Percentiles rank a stretch among this genome's conserved stretches.
phyloP scores from a whole-genome alignment of 1,139 yeast species.

The Pichia sp. region DNA sequence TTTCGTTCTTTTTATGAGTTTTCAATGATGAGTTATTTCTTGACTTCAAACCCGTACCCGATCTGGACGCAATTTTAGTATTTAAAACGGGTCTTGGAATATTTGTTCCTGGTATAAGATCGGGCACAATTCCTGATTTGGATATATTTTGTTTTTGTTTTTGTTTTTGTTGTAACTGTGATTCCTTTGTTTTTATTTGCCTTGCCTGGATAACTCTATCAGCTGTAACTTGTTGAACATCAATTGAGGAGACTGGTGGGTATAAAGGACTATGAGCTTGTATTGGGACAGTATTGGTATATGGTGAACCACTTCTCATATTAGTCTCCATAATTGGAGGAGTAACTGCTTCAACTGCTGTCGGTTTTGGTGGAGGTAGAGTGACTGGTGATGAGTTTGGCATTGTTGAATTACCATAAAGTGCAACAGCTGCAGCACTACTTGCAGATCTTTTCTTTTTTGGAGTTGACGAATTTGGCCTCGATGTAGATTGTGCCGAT shows the following conservation, averaged over 20 bases:
- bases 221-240: conserved; percentile 9
- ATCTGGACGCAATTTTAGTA: conserved; percentile 31
- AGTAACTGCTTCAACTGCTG: background rate
- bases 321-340: background rate
- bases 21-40: conserved; percentile 18
- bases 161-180: background rate
- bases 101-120: conserved; percentile 49
- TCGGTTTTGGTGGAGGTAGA: background rate
- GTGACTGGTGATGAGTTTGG: conserved; percentile 1
- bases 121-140: conserved; percentile 3
- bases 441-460: conserved; percentile 13
- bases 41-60: conserved; percentile 16
- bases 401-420: conserved; percentile 13
- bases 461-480: background rate
- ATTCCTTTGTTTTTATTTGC: conserved; percentile 1
- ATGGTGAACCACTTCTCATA: background rate
- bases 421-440: conserved; percentile 20
- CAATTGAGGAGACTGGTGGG: conserved; percentile 1
- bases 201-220: conserved; percentile 11
- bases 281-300: background rate
- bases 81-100: conserved; percentile 49
- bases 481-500: background rate
- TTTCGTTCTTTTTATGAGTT: conserved; percentile 27
- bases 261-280: background rate
- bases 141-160: background rate